Base-by-base conservation (phyloP, 257 asterid species). In the Schizonepeta tenuifolia region DNA sequence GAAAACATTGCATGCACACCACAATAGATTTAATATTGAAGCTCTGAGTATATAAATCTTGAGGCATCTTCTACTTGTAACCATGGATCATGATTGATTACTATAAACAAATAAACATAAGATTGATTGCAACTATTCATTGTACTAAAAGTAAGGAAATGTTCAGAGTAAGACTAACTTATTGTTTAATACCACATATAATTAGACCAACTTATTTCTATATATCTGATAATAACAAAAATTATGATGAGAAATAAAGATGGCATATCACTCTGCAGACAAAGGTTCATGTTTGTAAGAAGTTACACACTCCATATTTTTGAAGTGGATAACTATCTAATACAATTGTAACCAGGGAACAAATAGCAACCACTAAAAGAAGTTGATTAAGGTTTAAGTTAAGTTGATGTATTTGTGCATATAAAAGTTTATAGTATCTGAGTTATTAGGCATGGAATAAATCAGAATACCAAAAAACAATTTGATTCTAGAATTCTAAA, bases 251-350 rank as follows among this genome's bases (percentile, higher is more conserved):
- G 14, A 67, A 44, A 67, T 10, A 62, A 35, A 24, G 28, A 36
- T 24, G 60, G 64, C 71, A 69, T 53, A 62, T 68, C 54, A 18
- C 46, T 53, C 28, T 55, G 71, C 17, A 33, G 43, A 11, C 51
- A 40, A 13, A 60, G 20, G 33, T 20, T 40, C 40, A 51, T 38
- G 54, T 15, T 20, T 36, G 59, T 26, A 49, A 61, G 56, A 58
- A 49, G 67, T 41, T 57, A 22, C 36, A 7, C 36, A 31, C 36
- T 54, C 18, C 26, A 56, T 15, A 43, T 33, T 21, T 33, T 55
- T 31, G 13, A 64, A 64, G 20, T 15, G 17, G 31, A 69, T 28
- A 51, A 70, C 15, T 44, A 38, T 38, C 57, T 14, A 41, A 31
- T 21, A n/a, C n/a, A 36, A 28, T 36, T 17, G 28, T 15, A 18